Percentiles rank a stretch among this genome's conserved stretches.
Conservation (phyloP, 2,329 filamentous ascomycete genomes). For the Fusarium euwallaceae region DNA sequence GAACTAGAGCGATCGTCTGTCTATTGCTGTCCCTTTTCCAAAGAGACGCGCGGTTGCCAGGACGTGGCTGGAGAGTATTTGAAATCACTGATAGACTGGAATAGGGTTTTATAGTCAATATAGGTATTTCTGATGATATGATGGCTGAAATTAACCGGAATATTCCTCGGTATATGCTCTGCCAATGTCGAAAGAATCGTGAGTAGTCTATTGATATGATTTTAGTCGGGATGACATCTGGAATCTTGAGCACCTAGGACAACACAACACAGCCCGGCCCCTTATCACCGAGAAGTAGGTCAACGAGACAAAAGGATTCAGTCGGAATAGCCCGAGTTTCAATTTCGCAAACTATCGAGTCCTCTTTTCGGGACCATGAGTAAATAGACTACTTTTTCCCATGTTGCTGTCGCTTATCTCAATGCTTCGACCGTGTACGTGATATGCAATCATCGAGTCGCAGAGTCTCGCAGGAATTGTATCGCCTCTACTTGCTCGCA, state of each 20-base stretch:
- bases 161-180: not conserved
- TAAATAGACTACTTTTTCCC: slow-evolving; percentile 1
- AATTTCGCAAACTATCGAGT: slow-evolving; percentile 1
- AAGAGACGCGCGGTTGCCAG: not conserved
- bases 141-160: not conserved
- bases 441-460: not conserved
- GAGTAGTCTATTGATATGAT: too few species aligned
- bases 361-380: not conserved
- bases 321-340: not conserved
- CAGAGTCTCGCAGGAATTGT: not conserved
- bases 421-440: not conserved
- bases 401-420: not conserved
- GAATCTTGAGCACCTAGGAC: not conserved
- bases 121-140: not conserved
- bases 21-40: not conserved
- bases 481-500: slow-evolving; percentile 27
- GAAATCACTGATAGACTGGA: not conserved
- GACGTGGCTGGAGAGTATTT: not conserved
- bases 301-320: too few species aligned
- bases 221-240: too few species aligned
- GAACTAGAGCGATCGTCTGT: not conserved
- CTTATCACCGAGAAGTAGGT: not conserved
- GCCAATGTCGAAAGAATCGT: too few species aligned
- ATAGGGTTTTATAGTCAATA: not conserved
- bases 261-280: not conserved